A percentile compares a stretch with the other conserved stretches of the same genome.
phyloP scores from a whole-genome alignment of 192 early-diverging fungal species.

The Backusella psychrophila region DNA sequence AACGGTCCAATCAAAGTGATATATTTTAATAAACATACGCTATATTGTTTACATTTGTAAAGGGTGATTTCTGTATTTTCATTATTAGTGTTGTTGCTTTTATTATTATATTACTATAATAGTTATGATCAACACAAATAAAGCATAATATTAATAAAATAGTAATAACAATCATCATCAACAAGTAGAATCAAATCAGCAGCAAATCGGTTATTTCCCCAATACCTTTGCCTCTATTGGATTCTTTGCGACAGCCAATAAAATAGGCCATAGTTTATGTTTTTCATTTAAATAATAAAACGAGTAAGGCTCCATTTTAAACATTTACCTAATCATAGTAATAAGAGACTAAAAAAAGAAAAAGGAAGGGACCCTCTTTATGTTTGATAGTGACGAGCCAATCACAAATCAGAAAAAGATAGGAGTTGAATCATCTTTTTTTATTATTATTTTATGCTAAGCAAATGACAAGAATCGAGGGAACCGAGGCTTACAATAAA shows the following conservation, averaged over 20 bases:
- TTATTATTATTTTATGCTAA: too few species aligned
- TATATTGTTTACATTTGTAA: background rate
- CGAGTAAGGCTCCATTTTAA: background rate
- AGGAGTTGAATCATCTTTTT: background rate
- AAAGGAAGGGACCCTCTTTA: background rate
- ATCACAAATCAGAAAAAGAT: background rate
- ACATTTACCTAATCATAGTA: background rate
- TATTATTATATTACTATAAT: background rate
- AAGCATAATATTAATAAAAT: too few species aligned
- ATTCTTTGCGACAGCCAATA: background rate
- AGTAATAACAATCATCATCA: background rate
- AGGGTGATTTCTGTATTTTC: too few species aligned
- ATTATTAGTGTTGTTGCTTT: too few species aligned
- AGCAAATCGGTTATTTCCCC: background rate
- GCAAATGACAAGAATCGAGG: background rate
- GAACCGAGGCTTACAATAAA: background rate
- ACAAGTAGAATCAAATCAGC: background rate
- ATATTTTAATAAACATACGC: background rate
- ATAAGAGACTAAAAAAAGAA: background rate
- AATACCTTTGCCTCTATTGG: background rate
- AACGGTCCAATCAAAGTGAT: background rate
- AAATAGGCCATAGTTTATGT: background rate
- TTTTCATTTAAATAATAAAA: background rate
- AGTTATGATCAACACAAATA: background rate
- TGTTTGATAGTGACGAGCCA: background rate